A percentile compares a stretch with the other conserved stretches of the same genome.
Conservation (phyloP, 169 alveolate species). For the Theileria luwenshuni region DNA sequence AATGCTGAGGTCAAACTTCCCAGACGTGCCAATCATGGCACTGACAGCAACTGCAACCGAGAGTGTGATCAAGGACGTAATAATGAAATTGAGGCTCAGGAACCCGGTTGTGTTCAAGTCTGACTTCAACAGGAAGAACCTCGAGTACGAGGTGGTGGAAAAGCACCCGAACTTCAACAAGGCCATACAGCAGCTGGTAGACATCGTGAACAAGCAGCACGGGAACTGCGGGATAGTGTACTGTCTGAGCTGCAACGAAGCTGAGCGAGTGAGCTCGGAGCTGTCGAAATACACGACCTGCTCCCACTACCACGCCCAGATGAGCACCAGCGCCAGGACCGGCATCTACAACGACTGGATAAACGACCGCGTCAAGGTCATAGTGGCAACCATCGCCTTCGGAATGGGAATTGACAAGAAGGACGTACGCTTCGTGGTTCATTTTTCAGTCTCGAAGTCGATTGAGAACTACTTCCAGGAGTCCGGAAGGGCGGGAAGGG, state of each 20-base stretch:
- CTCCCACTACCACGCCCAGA: conserved; percentile 82
- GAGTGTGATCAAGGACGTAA: conserved; percentile 75
- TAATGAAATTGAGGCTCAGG: conserved; percentile 53
- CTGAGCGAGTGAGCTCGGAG: conserved; percentile 85
- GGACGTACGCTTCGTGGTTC: conserved; percentile 97
- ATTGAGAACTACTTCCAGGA: conserved; percentile 97
- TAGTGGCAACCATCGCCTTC: conserved; percentile 98
- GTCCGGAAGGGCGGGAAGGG: conserved; percentile 97
- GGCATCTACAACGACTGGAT: conserved; percentile 82
- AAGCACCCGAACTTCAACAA: conserved; percentile 36
- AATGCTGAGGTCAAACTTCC: conserved; percentile 83
- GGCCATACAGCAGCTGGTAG: conserved; percentile 44
- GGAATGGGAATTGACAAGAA: conserved; percentile 99
- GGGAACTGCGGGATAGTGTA: conserved; percentile 87
- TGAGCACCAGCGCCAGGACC: conserved; percentile 71
- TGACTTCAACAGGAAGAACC: conserved; percentile 65
- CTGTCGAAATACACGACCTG: conserved; percentile 70
- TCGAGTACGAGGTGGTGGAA: conserved; percentile 49
- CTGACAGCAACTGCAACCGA: conserved; percentile 98
- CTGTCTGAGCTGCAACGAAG: conserved; percentile 91
- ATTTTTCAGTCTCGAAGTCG: conserved; percentile 94
- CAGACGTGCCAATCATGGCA: conserved; percentile 93
- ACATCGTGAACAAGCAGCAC: conserved; percentile 18
- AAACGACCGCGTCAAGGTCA: conserved; percentile 91
- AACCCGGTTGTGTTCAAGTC: conserved; percentile 54